A percentile compares a stretch with the other conserved stretches of the same genome.
Conservation (phyloP, 768 basidiomycete genomes). For the Mycena haematopus region DNA sequence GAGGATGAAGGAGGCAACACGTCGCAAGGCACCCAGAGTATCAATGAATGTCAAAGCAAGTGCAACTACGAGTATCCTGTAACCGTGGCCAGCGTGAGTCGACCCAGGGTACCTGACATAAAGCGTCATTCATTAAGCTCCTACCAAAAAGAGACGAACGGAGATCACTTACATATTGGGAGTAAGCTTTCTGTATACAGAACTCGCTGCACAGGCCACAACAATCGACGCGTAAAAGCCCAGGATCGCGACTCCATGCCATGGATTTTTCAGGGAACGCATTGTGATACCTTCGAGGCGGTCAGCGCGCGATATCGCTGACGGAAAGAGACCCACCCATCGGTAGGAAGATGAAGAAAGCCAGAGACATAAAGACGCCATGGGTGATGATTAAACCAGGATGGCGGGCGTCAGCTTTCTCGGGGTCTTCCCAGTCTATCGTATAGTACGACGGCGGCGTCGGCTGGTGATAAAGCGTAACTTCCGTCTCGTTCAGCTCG, state of each 20-base stretch:
- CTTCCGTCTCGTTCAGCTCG: conserved; percentile 81
- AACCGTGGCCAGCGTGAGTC: conserved; percentile 24
- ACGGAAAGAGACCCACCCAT: conserved; percentile 62
- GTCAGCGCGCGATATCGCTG: too few species aligned
- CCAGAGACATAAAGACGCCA: conserved; percentile 72
- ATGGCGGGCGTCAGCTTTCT: conserved; percentile 52
- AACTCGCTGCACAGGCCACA: conserved; percentile 72
- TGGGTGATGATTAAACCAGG: conserved; percentile 79
- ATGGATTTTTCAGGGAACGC: conserved; percentile 76
- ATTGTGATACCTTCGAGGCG: conserved; percentile 72
- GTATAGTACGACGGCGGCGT: conserved; percentile 86
- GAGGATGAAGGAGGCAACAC: conserved; percentile 55
- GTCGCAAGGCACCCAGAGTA: conserved; percentile 54
- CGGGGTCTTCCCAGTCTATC: conserved; percentile 70
- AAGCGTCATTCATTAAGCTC: conserved; percentile 29
- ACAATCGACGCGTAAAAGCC: conserved; percentile 66
- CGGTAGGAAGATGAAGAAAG: conserved; percentile 86
- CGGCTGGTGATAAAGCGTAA: conserved; percentile 66
- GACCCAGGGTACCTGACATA: conserved; percentile 56
- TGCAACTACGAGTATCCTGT: conserved; percentile 54
- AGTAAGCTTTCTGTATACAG: conserved; percentile 77
- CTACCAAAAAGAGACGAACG: conserved; percentile 19
- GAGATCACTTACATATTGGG: conserved; percentile 76
- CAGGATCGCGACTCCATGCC: conserved; percentile 61
- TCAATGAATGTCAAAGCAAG: conserved; percentile 59